Conservation (phyloP, 768 basidiomycete genomes). For the Lactarius hatsudake region DNA sequence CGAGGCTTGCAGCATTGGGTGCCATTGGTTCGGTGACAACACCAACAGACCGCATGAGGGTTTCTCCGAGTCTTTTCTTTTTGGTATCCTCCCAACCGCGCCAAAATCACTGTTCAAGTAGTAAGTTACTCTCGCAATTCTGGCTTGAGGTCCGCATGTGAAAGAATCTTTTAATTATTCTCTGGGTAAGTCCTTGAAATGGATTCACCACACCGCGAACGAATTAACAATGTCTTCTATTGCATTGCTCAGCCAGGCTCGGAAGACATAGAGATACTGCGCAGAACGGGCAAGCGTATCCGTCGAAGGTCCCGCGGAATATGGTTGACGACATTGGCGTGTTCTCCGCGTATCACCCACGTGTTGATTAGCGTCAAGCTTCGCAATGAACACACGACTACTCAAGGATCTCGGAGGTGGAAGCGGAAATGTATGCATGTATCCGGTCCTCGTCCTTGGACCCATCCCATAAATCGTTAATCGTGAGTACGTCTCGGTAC, state of each 20-base stretch:
- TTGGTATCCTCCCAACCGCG: background rate
- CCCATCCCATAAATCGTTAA: background rate
- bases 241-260: background rate
- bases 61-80: background rate
- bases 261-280: background rate
- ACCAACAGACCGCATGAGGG: background rate
- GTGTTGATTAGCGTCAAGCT: background rate
- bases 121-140: background rate
- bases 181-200: too few species aligned
- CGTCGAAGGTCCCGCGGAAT: background rate
- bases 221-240: background rate
- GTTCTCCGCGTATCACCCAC: background rate
- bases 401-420: background rate
- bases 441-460: background rate
- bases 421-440: background rate
- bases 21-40: background rate
- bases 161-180: too few species aligned
- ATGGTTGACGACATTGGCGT: background rate
- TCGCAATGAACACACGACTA: background rate
- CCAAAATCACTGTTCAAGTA: background rate
- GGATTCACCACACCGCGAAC: background rate
- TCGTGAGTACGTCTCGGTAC: background rate
- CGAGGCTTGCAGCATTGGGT: background rate
- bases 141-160: background rate
- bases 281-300: background rate